Percentiles rank a stretch among this genome's conserved stretches.
Conservation (phyloP, 768 basidiomycete species). For the Strobilomyces echinocephalus region DNA sequence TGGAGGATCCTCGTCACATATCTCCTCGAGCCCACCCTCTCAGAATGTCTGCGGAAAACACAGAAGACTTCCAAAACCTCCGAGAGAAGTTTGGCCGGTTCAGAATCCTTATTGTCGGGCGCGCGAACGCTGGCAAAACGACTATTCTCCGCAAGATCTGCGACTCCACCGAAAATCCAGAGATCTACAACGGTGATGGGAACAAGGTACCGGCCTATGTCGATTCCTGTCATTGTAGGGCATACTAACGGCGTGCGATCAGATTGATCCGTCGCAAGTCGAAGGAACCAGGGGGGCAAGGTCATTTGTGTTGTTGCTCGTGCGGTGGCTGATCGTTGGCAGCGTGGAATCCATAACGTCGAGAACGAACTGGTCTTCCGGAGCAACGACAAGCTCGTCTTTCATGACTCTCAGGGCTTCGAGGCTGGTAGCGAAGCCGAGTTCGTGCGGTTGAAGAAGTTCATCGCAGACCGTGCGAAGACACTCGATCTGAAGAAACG, state of each 20-base stretch:
- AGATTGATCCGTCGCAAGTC: slow-evolving; percentile 1
- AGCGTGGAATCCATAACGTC: slow-evolving; percentile 3
- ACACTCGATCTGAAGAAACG: not conserved
- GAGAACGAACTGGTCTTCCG: slow-evolving; percentile 2
- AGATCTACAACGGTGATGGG: not conserved
- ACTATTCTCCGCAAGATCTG: slow-evolving; percentile 3
- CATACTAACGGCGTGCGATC: not conserved
- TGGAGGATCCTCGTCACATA: not conserved
- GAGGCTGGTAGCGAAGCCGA: not conserved
- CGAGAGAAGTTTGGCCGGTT: not conserved
- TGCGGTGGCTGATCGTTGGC: too few species aligned
- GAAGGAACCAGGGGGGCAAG: not conserved
- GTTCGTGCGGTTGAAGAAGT: slow-evolving; percentile 4
- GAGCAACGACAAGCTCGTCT: slow-evolving; percentile 1
- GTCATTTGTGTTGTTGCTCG: too few species aligned
- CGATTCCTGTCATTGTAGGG: not conserved
- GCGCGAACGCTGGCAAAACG: not conserved
- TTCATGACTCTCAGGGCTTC: not conserved
- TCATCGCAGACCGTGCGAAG: not conserved
- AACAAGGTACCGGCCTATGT: not conserved
- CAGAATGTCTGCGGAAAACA: not conserved
- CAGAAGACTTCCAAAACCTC: not conserved
- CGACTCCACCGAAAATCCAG: slow-evolving; percentile 1
- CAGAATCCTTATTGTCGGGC: not conserved
- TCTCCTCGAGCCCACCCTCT: not conserved